phyloP scores from a whole-genome alignment of 2,329 filamentous ascomycete species.

The Pseudogymnoascus sp. region DNA sequence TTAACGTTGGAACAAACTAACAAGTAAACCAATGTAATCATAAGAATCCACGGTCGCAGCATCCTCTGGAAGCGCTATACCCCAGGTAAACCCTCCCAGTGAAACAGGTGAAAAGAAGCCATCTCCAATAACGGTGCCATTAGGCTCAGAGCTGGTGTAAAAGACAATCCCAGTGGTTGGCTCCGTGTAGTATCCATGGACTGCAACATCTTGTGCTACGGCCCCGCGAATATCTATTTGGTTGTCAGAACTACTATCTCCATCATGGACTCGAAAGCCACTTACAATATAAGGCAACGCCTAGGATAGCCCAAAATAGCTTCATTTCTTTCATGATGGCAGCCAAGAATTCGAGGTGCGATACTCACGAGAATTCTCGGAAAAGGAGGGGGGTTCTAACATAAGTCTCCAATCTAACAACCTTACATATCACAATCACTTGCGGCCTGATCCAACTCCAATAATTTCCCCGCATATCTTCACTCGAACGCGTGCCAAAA shows the following conservation, averaged over 20 bases:
- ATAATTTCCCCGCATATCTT: neutral
- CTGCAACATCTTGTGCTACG: constrained; percentile 24
- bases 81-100: constrained; percentile 41
- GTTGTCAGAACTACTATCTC: constrained; percentile 9
- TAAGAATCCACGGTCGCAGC: constrained; percentile 38
- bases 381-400: neutral
- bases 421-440: neutral
- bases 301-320: constrained; percentile 18
- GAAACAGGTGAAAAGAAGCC: constrained; percentile 22
- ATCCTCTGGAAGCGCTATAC: constrained; percentile 44
- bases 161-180: constrained; percentile 44
- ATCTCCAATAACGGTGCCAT: constrained; percentile 29
- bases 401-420: neutral
- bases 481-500: neutral
- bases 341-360: neutral
- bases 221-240: constrained; percentile 17
- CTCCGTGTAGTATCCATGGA: constrained; percentile 33
- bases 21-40: constrained; percentile 53
- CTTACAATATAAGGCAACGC: constrained; percentile 20
- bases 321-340: constrained; percentile 21
- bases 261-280: neutral
- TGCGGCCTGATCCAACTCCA: neutral
- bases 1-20: constrained; percentile 24
- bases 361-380: constrained; percentile 6
- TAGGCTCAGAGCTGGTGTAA: constrained; percentile 39